Percentiles rank a stretch among this genome's conserved stretches.
Evolutionary conservation across 176 grass and related monocot genomes (phyloP).

Genomic region (Chloris gayana): DNA sequence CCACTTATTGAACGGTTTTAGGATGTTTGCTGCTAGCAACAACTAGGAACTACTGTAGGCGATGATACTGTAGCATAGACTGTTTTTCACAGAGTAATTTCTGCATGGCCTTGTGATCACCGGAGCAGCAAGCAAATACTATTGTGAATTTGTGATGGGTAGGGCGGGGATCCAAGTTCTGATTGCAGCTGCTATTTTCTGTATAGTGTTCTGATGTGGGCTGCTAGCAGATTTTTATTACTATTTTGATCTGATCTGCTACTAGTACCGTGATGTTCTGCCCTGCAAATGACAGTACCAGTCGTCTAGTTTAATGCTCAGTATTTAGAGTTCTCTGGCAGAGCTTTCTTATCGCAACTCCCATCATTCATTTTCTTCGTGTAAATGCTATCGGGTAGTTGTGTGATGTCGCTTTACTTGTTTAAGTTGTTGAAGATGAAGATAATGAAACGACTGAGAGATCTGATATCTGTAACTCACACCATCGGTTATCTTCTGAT

Average conservation of each 20-base stretch:
- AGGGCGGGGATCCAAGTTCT: background rate
- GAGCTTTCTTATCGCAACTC: background rate
- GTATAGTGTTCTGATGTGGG: background rate
- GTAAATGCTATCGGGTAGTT: background rate
- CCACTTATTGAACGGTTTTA: background rate
- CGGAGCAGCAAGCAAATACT: background rate
- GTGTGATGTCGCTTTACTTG: background rate
- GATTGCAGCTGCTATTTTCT: background rate
- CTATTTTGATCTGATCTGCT: background rate
- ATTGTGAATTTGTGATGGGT: too few species aligned
- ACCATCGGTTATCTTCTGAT: background rate
- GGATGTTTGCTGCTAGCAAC: background rate
- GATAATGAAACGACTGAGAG: background rate
- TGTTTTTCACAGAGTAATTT: background rate
- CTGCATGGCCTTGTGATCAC: background rate
- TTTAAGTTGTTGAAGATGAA: background rate
- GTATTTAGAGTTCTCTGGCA: background rate
- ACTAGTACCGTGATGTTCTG: background rate
- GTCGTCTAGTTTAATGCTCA: background rate
- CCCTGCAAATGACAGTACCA: background rate
- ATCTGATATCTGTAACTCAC: background rate
- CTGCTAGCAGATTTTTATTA: background rate
- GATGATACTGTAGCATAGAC: background rate
- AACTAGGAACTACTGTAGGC: background rate
- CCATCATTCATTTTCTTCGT: background rate